Percentiles rank a stretch among this genome's conserved stretches.
phyloP scores from a whole-genome alignment of 2,329 filamentous ascomycete species.

The Didymella pomorum region DNA sequence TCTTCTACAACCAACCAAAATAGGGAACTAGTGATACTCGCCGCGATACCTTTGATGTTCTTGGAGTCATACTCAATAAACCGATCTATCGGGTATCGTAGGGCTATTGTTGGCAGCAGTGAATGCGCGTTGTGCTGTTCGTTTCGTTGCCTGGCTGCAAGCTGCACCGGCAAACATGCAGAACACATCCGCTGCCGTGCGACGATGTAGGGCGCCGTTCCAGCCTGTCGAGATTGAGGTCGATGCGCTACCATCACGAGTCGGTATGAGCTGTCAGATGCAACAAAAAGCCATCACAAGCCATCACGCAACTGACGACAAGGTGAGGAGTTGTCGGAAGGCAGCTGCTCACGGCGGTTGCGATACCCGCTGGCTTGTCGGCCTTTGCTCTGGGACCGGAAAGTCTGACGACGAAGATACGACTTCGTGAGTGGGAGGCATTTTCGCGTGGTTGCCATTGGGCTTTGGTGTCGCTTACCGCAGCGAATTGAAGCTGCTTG shows the following conservation, averaged over 20 bases:
- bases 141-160: constrained; percentile 11
- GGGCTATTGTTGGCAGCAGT: constrained; percentile 14
- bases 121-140: constrained; percentile 19
- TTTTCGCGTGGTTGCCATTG: not conserved
- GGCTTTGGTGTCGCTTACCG: constrained; percentile 4
- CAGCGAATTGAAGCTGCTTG: constrained; percentile 13
- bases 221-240: constrained; percentile 7
- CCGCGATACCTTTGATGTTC: not conserved
- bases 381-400: not conserved
- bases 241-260: constrained; percentile 16
- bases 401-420: not conserved
- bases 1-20: constrained; percentile 13
- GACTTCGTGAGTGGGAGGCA: not conserved
- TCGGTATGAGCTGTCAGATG: constrained; percentile 16
- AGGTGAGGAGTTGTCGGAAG: constrained; percentile 1
- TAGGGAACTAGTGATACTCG: constrained; percentile 7
- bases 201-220: constrained; percentile 14
- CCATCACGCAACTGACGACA: not conserved
- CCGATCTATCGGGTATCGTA: constrained; percentile 5
- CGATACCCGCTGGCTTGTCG: not conserved
- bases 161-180: constrained; percentile 14
- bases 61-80: constrained; percentile 20
- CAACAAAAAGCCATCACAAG: constrained; percentile 9
- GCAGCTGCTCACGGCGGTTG: not conserved
- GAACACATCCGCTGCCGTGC: constrained; percentile 17